Base-by-base conservation (phyloP, 2,329 filamentous ascomycete genomes). In the Clarireedia homoeocarpa region DNA sequence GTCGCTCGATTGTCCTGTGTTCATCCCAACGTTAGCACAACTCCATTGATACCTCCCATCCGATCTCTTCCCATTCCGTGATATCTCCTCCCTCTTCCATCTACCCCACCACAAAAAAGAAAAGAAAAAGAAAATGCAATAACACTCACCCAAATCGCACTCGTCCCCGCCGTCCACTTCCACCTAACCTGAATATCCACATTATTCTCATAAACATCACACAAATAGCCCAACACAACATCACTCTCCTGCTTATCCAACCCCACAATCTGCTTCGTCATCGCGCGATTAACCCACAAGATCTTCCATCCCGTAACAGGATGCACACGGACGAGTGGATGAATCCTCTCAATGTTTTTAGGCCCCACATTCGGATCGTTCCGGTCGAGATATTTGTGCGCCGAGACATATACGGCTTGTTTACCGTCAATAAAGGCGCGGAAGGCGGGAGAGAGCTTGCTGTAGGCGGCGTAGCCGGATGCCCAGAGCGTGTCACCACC, bases 401-500 rank as follows among this genome's bases (percentile, higher is more conserved):
- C 82, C 5, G 82, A 86, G 6, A 74, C 72, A 64, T 87, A 88
- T 2, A 89, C 78, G 20, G 84, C 86, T 4, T 77, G 70, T 57
- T 75, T 78, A 5, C 85, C 85, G 63, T 89, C 85, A 58, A 89
- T 85, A 52, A 89, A 80, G 66, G 80, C 80, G 42, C 85, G 83
- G 71, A 89, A 89, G 2, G 74, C 79, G 0, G 85, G 86, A 1
- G 82, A 86, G 0, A 89, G 76, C 70, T 89, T 89, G 69, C 88
- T 84, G 62, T 89, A 89, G 0, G 85, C 85, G 0, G 80, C 74
- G 65, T 89, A 89, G 1, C 85, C 84, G 57, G 78, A 83, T 0
- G 85, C 83, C 85, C 86, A 89, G 0, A 89, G 77, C 0, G 86
- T 89, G 67, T 89, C 86, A 10, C 86, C 86, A 1, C 86, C 86